A percentile compares a stretch with the other conserved stretches of the same genome.
These are phyloP conservation scores for Neurospora intermedia DNA, from an alignment of 495 filamentous ascomycete genomes.

Conservation along the genomic window DNA sequence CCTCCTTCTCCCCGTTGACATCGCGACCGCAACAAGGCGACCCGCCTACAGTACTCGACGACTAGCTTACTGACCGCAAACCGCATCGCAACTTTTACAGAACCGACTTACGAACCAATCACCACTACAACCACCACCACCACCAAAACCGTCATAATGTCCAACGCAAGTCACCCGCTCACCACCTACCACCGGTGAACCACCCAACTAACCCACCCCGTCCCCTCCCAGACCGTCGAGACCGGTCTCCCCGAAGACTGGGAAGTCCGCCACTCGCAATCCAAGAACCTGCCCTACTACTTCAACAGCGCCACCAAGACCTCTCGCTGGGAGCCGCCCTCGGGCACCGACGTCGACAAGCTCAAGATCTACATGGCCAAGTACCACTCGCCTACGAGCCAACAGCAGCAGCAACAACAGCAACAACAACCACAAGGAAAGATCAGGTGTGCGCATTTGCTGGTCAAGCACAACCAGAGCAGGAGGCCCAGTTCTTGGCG, in stretches of 20 bases:
- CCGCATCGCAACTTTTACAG: not conserved
- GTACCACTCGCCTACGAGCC: constrained; percentile 41
- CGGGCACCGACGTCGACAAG: constrained; percentile 75
- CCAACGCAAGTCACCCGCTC: constrained; percentile 9
- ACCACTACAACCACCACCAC: not conserved
- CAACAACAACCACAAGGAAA: constrained; percentile 50
- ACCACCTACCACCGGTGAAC: too few relatives aligned
- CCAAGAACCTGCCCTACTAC: constrained; percentile 97
- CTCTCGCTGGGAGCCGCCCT: constrained; percentile 89
- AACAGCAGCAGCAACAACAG: constrained; percentile 25
- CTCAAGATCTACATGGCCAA: constrained; percentile 86
- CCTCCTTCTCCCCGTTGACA: not conserved
- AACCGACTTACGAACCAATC: not conserved
- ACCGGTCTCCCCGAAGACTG: constrained; percentile 77
- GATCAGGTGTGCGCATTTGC: constrained; percentile 81
- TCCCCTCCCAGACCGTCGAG: constrained; percentile 37
- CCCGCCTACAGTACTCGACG: too few relatives aligned
- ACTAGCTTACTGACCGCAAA: not conserved
- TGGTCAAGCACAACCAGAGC: constrained; percentile 86
- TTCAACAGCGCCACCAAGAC: constrained; percentile 75
- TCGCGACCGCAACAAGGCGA: not conserved
- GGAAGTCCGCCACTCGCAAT: constrained; percentile 94
- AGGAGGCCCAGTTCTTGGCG: constrained; percentile 86
- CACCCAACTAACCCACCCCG: not conserved
- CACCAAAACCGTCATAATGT: constrained; percentile 4